Evolutionary conservation across 73 alveolate species (phyloP), one percentile per base, ranked within the genome.

Genomic region (Effrenium voratum): DNA sequence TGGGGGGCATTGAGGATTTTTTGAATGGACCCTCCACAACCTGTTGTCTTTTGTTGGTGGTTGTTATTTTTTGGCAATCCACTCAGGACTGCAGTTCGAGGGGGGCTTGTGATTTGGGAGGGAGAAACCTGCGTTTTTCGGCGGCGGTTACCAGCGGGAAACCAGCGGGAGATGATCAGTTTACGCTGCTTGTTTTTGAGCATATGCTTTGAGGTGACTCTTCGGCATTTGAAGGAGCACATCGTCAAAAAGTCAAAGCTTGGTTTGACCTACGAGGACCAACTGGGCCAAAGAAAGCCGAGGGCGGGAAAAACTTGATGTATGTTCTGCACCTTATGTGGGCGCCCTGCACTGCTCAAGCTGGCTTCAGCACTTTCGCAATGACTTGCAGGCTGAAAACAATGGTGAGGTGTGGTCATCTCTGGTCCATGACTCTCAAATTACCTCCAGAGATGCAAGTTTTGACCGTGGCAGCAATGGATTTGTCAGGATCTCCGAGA

Each of bases 251-350:
- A 63, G n/a, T 60, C 84, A 52, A 36, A 32, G 50, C 15, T 87
- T 10, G 95, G 85, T 38, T 84, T 87, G 52, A 87, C 85, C 44
- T 87, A 87, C 85, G 85, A 87, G 95, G 95, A 87, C 82, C 24
- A 38, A 38, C 10, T 26, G n/a, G n/a, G n/a, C n/a, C n/a, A n/a
- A n/a, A n/a, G n/a, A n/a, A n/a, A n/a, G n/a, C n/a, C n/a, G n/a
- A n/a, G n/a, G n/a, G n/a, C n/a, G n/a, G n/a, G 80, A 59, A 12
- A 41, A 41, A 19, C 38, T 72, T 44, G 34, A 36, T 36, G 75
- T 24, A 60, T 60, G 28, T 32, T 60, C 36, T 60, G 75, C 75
- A 60, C 34, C 28, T 36, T 36, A 52, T 52, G 63, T 60, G 36
- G 15, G 15, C 75, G 5, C 28, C 40, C 32, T 55, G 15, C 68